Percentiles rank a stretch among this genome's conserved stretches.
Evolutionary conservation across 2,329 filamentous ascomycete species (phyloP).

Genomic region (Nemania abortiva): DNA sequence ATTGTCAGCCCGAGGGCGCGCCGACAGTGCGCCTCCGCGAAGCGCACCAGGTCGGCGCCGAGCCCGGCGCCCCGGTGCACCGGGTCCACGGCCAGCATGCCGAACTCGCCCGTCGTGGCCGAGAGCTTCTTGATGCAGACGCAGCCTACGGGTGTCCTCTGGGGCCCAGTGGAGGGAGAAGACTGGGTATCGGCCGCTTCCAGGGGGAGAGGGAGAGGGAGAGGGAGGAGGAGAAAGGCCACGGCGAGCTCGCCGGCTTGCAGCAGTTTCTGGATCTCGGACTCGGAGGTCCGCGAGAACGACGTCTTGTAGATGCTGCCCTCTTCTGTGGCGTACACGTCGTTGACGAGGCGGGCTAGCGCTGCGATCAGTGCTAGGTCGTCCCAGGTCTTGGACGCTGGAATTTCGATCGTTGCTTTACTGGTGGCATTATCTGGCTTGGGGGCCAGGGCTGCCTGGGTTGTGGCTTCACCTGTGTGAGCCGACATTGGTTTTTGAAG

Average conservation of each 20-base stretch:
- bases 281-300: conserved; percentile 43
- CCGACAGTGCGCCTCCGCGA: conserved; percentile 47
- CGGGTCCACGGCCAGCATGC: conserved; percentile 48
- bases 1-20: conserved; percentile 31
- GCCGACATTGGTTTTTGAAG: neutral
- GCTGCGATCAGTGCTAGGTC: conserved; percentile 35
- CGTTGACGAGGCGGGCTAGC: conserved; percentile 43
- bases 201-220: too few species aligned
- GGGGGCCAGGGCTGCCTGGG: neutral
- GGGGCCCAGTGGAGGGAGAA: neutral
- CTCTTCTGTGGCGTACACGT: conserved; percentile 67
- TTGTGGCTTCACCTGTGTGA: neutral
- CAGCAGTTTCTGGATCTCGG: conserved; percentile 42
- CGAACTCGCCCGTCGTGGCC: conserved; percentile 43
- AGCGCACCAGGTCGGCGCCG: conserved; percentile 45
- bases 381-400: conserved; percentile 33
- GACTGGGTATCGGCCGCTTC: neutral
- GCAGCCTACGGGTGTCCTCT: conserved; percentile 43
- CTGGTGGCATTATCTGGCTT: neutral
- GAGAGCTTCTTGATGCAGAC: conserved; percentile 42
- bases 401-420: conserved; percentile 37
- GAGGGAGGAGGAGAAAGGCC: conserved; percentile 27
- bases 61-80: conserved; percentile 44
- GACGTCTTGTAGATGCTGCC: conserved; percentile 58
- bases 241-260: conserved; percentile 44